Evolutionary conservation across 2,329 filamentous ascomycete genomes (phyloP).

Genomic region (Alternaria ethzedia): DNA sequence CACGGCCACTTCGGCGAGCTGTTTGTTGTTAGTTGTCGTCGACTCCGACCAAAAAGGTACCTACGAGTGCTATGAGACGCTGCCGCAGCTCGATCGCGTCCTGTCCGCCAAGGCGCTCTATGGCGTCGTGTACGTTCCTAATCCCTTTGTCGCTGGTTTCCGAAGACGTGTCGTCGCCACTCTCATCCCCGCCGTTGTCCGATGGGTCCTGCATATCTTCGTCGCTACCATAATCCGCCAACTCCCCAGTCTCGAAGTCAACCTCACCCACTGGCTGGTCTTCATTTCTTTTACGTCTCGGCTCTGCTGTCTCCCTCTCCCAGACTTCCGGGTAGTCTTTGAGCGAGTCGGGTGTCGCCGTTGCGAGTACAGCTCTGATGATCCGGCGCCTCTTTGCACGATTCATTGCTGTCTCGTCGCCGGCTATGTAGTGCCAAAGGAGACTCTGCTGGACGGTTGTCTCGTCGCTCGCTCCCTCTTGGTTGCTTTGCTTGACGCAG

Average conservation of each 20-base stretch:
- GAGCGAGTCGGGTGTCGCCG: slow-evolving; percentile 61
- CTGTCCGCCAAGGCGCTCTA: slow-evolving; percentile 46
- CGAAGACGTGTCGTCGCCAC: slow-evolving; percentile 6
- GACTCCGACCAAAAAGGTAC: slow-evolving; percentile 15
- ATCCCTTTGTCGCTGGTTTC: neutral
- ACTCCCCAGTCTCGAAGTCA: slow-evolving; percentile 62
- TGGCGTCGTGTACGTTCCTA: slow-evolving; percentile 22
- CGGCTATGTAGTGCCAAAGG: slow-evolving; percentile 64
- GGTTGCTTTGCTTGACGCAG: slow-evolving; percentile 49
- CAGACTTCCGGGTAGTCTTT: slow-evolving; percentile 71
- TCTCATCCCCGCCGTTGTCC: slow-evolving; percentile 9
- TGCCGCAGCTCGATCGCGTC: slow-evolving; percentile 68
- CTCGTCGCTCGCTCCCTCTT: slow-evolving; percentile 18
- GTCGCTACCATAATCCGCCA: slow-evolving; percentile 59
- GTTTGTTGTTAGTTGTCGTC: slow-evolving; percentile 22
- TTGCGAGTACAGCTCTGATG: slow-evolving; percentile 71
- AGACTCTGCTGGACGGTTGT: slow-evolving; percentile 60
- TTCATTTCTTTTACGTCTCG: slow-evolving; percentile 56
- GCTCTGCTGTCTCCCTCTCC: slow-evolving; percentile 65
- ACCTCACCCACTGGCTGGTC: slow-evolving; percentile 65
- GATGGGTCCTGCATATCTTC: slow-evolving; percentile 38
- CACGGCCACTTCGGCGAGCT: slow-evolving; percentile 49
- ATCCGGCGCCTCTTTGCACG: slow-evolving; percentile 59
- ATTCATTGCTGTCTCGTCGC: slow-evolving; percentile 40
- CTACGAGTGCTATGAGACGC: slow-evolving; percentile 65